Evolutionary conservation across 2,329 filamentous ascomycete genomes (phyloP).

Genomic region (Penicillium occitanis): DNA sequence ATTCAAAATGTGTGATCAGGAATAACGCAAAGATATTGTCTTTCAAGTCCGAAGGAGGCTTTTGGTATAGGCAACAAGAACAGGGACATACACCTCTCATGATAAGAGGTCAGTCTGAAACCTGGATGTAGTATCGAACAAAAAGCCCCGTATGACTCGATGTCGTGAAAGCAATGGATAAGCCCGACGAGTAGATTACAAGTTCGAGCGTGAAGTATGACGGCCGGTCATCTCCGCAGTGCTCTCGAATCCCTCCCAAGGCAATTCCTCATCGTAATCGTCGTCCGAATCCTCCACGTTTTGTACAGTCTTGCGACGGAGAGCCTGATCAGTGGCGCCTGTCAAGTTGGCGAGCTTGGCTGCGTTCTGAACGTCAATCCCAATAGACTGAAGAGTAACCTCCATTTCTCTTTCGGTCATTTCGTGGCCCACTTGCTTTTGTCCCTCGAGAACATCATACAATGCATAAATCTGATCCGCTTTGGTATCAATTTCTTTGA

Average conservation of each 20-base stretch:
- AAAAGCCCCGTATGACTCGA: conserved; percentile 14
- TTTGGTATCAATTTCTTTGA: conserved; percentile 68
- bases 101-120: conserved; percentile 25
- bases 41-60: background rate
- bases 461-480: conserved; percentile 78
- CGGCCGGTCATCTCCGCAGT: conserved; percentile 41
- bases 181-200: background rate
- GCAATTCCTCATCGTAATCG: conserved; percentile 39
- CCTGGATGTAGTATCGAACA: conserved; percentile 12
- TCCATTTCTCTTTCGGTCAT: conserved; percentile 65
- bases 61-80: background rate
- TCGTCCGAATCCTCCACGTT: conserved; percentile 26
- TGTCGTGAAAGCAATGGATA: conserved; percentile 3
- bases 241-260: conserved; percentile 47
- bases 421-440: conserved; percentile 64
- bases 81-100: conserved; percentile 26
- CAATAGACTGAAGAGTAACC: conserved; percentile 57
- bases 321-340: conserved; percentile 25
- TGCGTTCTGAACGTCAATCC: conserved; percentile 33
- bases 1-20: background rate
- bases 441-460: conserved; percentile 80
- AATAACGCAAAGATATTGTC: background rate
- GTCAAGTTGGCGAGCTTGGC: conserved; percentile 29
- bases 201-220: conserved; percentile 19
- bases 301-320: background rate